phyloP scores from a whole-genome alignment of 2,329 filamentous ascomycete species.

The Xylaria sp. region DNA sequence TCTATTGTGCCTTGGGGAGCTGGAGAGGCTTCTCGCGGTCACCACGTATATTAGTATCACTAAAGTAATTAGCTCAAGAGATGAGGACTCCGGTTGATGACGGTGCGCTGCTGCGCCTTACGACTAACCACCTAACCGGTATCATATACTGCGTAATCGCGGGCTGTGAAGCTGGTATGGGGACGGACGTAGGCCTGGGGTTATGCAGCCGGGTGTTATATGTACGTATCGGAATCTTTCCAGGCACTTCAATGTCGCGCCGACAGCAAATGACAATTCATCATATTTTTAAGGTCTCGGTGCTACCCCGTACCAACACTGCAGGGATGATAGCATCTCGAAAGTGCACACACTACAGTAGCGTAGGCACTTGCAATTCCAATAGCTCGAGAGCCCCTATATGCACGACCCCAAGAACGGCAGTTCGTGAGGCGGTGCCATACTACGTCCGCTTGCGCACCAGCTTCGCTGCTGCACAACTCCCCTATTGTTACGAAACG shows the following conservation, averaged over 20 bases:
- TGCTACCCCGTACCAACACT: background rate
- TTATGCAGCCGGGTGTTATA: constrained; percentile 1
- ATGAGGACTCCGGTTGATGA: constrained; percentile 3
- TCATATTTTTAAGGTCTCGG: background rate
- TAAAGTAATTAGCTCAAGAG: background rate
- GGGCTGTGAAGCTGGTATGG: constrained; percentile 12
- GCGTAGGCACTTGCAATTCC: constrained; percentile 6
- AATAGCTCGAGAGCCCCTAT: background rate
- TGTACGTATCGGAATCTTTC: constrained; percentile 11
- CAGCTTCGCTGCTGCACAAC: constrained; percentile 17
- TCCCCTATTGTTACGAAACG: constrained; percentile 18
- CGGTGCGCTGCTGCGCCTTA: constrained; percentile 4
- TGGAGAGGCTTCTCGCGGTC: background rate
- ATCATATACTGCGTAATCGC: background rate
- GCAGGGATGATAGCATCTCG: constrained; percentile 3
- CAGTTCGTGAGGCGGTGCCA: constrained; percentile 19
- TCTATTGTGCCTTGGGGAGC: background rate
- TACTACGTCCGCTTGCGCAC: background rate
- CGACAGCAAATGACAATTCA: constrained; percentile 10
- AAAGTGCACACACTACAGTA: constrained; percentile 7
- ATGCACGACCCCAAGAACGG: constrained; percentile 26
- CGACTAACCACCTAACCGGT: background rate
- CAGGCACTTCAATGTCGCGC: constrained; percentile 15
- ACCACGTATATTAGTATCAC: background rate
- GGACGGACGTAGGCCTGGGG: constrained; percentile 10